These are phyloP conservation scores for Auricularia sp. DNA, from an alignment of 768 basidiomycete species.

Conservation along the genomic window DNA sequence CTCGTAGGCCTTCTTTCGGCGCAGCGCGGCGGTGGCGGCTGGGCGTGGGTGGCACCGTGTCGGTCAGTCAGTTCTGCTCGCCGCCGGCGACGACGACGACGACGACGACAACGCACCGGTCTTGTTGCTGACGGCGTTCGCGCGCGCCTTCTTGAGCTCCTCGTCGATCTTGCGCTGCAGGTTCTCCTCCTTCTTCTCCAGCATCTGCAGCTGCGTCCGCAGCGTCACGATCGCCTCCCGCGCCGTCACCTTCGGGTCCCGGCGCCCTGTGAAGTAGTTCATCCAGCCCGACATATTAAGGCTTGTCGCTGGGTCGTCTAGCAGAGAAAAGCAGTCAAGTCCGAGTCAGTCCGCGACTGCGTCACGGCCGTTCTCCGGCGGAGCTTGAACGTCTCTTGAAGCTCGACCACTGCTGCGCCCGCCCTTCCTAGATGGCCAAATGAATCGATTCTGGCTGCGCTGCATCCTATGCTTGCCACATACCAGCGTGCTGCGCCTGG, in stretches of 20 bases:
- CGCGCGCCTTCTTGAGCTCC: conserved; percentile 81
- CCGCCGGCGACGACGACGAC: neutral
- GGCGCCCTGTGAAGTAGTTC: conserved; percentile 80
- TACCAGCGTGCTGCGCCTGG: no score
- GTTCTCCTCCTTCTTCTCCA: conserved; percentile 99
- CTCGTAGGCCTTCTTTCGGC: conserved; percentile 88
- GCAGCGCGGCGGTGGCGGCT: conserved; percentile 85
- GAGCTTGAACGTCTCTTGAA: no score
- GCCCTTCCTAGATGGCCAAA: no score
- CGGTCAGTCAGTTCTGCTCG: neutral
- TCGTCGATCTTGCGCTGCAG: conserved; percentile 95
- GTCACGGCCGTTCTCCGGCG: no score
- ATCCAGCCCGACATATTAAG: conserved; percentile 49
- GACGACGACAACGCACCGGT: conserved; percentile 49
- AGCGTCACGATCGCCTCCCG: conserved; percentile 89
- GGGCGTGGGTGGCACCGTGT: conserved; percentile 7
- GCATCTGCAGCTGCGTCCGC: conserved; percentile 88
- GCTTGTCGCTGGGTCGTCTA: no score
- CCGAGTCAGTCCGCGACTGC: no score
- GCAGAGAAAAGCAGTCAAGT: no score
- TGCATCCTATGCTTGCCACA: no score
- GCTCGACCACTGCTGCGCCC: no score
- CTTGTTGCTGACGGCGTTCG: conserved; percentile 91
- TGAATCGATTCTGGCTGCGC: no score
- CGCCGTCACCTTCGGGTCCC: conserved; percentile 75